Evolutionary conservation across 129 eudicot genomes (phyloP).

Genomic region (Silybum marianum): DNA sequence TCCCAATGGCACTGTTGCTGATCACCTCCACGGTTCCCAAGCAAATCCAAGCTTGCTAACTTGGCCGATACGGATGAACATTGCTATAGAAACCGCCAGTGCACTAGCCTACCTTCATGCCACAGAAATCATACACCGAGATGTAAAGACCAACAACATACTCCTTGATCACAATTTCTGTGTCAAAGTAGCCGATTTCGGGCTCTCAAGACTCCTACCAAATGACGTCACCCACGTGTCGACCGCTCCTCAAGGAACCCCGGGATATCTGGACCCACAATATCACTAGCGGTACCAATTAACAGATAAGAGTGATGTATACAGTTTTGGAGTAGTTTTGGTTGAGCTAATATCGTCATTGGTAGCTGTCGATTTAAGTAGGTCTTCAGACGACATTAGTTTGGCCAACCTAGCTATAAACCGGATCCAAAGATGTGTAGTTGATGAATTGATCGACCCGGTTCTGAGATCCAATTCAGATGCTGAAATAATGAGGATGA

Average conservation of each 20-base stretch:
- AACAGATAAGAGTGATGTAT: slow-evolving; percentile 86
- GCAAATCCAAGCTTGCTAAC: slow-evolving; percentile 42
- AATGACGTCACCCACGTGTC: slow-evolving; percentile 68
- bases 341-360: slow-evolving; percentile 80
- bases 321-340: slow-evolving; percentile 90
- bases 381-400: slow-evolving; percentile 69
- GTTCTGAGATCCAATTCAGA: slow-evolving; percentile 50
- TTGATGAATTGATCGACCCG: slow-evolving; percentile 63
- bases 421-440: slow-evolving; percentile 59
- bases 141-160: slow-evolving; percentile 54
- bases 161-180: slow-evolving; percentile 44
- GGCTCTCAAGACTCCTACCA: slow-evolving; percentile 59
- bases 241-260: slow-evolving; percentile 94
- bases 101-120: slow-evolving; percentile 84
- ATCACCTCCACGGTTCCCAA: slow-evolving; percentile 69
- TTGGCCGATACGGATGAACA: slow-evolving; percentile 75
- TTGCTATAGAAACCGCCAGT: slow-evolving; percentile 72
- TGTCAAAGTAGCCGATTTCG: slow-evolving; percentile 65
- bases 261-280: slow-evolving; percentile 85
- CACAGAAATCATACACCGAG: slow-evolving; percentile 57
- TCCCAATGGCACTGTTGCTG: slow-evolving; percentile 58
- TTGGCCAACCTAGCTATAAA: slow-evolving; percentile 72
- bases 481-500: slow-evolving; percentile 52
- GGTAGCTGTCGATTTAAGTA: slow-evolving; percentile 77
- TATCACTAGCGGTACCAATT: slow-evolving; percentile 76